Evolutionary conservation across 768 basidiomycete species (phyloP).

Genomic region (Podaxis sp.): DNA sequence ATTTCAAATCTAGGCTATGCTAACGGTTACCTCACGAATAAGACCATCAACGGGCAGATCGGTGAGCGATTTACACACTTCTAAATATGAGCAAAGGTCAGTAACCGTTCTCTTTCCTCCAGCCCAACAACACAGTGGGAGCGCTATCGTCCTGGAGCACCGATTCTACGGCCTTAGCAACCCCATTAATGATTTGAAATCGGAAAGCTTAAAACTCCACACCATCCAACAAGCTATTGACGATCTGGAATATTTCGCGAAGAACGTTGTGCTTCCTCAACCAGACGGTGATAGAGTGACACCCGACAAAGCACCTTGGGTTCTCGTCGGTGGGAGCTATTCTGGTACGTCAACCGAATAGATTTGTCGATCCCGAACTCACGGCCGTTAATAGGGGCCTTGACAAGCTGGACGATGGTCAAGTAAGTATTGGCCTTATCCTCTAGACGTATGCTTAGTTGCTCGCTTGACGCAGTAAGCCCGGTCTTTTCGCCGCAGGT

Average conservation of each 20-base stretch:
- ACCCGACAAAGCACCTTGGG: constrained; percentile 54
- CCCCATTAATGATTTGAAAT: constrained; percentile 59
- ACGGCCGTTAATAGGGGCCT: constrained; percentile 28
- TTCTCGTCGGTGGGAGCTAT: constrained; percentile 52
- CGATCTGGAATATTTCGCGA: constrained; percentile 68
- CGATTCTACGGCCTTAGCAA: constrained; percentile 79
- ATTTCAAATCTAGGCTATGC: constrained; percentile 32
- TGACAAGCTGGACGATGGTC: constrained; percentile 68
- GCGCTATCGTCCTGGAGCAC: constrained; percentile 66
- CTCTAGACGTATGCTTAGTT: background rate
- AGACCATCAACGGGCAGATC: constrained; percentile 61
- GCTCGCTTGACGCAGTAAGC: constrained; percentile 41
- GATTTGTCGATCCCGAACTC: background rate
- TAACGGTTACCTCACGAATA: constrained; percentile 61
- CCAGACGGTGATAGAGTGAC: constrained; percentile 60
- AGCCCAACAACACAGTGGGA: constrained; percentile 66
- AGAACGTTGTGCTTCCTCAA: constrained; percentile 66
- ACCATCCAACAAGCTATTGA: constrained; percentile 77
- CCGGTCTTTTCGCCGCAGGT: constrained; percentile 62
- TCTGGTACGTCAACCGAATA: constrained; percentile 30
- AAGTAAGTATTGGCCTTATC: constrained; percentile 40
- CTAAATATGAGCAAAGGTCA: background rate
- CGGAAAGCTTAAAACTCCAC: constrained; percentile 55
- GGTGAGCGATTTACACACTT: constrained; percentile 23
- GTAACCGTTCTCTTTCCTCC: background rate